Conservation (phyloP, 2,329 filamentous ascomycete genomes). For the Ceratocystis lukuohia region DNA sequence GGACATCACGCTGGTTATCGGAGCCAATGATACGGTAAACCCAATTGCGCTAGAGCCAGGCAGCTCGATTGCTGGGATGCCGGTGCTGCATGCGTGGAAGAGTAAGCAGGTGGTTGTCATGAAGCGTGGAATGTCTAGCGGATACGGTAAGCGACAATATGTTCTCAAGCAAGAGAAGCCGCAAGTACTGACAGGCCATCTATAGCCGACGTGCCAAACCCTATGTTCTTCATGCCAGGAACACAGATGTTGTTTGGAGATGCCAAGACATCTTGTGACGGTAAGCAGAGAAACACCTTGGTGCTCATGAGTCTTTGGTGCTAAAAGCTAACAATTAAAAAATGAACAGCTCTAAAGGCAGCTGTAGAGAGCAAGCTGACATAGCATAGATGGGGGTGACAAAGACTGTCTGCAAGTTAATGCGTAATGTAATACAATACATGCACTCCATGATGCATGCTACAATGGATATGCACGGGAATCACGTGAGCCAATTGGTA, state of each 20-base stretch:
- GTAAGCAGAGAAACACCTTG: conserved; percentile 31
- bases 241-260: conserved; percentile 90
- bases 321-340: background rate
- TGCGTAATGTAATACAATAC: background rate
- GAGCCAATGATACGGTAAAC: conserved; percentile 86
- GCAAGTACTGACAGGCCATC: conserved; percentile 20
- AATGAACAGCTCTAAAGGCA: conserved; percentile 29
- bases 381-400: background rate
- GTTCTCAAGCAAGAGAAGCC: too few species aligned
- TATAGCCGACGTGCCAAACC: conserved; percentile 73
- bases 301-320: background rate
- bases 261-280: conserved; percentile 71
- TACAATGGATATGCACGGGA: background rate
- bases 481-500: too few species aligned
- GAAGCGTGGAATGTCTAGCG: conserved; percentile 81
- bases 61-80: conserved; percentile 81
- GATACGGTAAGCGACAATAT: conserved; percentile 50
- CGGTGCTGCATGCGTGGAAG: conserved; percentile 85
- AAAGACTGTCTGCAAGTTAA: background rate
- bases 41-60: conserved; percentile 75
- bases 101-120: conserved; percentile 86
- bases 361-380: conserved; percentile 27
- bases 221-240: conserved; percentile 84
- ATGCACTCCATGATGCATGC: background rate
- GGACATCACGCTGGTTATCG: conserved; percentile 76